Conservation (phyloP, 106 monocot species). For the Agapanthus africanus region DNA sequence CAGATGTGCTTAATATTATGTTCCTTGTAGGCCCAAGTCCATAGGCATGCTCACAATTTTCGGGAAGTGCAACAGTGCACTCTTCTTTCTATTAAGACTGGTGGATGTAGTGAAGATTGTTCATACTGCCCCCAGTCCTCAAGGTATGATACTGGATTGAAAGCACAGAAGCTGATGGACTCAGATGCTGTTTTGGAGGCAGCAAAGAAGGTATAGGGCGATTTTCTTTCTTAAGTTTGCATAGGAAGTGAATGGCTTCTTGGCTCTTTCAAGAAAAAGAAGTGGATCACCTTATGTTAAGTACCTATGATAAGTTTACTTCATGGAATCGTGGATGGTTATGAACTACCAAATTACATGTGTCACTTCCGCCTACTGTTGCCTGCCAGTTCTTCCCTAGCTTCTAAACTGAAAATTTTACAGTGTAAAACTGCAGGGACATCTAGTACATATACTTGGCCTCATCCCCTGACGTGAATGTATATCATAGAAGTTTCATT, state of each 20-base stretch:
- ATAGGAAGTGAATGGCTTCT: background rate
- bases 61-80: slow-evolving; percentile 98
- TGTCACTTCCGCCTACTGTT: background rate
- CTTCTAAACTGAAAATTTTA: too few relatives aligned
- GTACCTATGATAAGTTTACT: background rate
- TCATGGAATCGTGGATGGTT: background rate
- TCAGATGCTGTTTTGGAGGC: slow-evolving; percentile 82
- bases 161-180: slow-evolving; percentile 84
- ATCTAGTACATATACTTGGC: too few relatives aligned
- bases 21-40: slow-evolving; percentile 83
- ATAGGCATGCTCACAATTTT: slow-evolving; percentile 83
- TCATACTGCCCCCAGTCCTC: slow-evolving; percentile 99
- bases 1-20: background rate
- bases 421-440: too few relatives aligned
- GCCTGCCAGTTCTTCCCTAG: slow-evolving; percentile 2
- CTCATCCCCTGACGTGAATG: too few relatives aligned
- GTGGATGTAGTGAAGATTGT: slow-evolving; percentile 98
- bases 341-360: background rate
- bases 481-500: too few relatives aligned
- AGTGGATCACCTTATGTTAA: background rate
- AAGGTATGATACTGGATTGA: slow-evolving; percentile 80
- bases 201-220: slow-evolving; percentile 58
- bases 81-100: slow-evolving; percentile 95
- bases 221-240: background rate
- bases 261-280: background rate